Base-by-base conservation (phyloP, 768 basidiomycete genomes). In the Suillus subluteus region DNA sequence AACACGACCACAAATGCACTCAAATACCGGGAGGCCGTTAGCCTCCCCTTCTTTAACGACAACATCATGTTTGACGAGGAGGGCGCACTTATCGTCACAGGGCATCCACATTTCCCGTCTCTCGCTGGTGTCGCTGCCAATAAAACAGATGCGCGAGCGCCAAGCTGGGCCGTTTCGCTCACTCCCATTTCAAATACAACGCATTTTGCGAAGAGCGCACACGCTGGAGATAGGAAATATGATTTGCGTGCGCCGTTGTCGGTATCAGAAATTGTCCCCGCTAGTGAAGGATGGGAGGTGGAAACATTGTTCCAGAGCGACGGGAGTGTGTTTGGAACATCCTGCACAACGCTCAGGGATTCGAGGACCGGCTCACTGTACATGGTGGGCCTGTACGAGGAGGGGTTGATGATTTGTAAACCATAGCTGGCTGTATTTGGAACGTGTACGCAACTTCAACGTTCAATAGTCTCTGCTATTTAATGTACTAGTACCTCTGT, bases 241-340 rank as follows among this genome's bases (percentile, higher is more conserved):
- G 86, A 88, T 64, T 40, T 59, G 5, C 74, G 78, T 9, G 86
- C 86, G 4, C 87, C 88, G 0, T 72, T 85, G 46, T 82, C 89
- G 0, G 82, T 81, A 43, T 80, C 74, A 64, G 73, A 72, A 55
- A 82, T 84, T 56, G 81, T 83, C 1, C 73, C 81, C 0, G 70
- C 73, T 18, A 73, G 78, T 35, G 68, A 67, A 12, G 78, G 78
- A 2, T 79, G 83, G 70, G 80, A 81, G 41, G 64, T 91, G 38
- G 80, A 83, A 71, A 91, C 91, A 0, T 68, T 92, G n/a, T 92
- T 90, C 78, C 91, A 90, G 78, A 92, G 91, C 70, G 81, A 88
- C 67, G 91, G 91, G n/a, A 79, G 82, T 4, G 82, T 83, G 6
- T 89, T 90, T 70, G 81, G 83, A 16, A 77, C 83, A 2, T 86